These are phyloP conservation scores for Clohesyomyces aquaticus DNA, from an alignment of 495 filamentous ascomycete species.

Conservation along the genomic window DNA sequence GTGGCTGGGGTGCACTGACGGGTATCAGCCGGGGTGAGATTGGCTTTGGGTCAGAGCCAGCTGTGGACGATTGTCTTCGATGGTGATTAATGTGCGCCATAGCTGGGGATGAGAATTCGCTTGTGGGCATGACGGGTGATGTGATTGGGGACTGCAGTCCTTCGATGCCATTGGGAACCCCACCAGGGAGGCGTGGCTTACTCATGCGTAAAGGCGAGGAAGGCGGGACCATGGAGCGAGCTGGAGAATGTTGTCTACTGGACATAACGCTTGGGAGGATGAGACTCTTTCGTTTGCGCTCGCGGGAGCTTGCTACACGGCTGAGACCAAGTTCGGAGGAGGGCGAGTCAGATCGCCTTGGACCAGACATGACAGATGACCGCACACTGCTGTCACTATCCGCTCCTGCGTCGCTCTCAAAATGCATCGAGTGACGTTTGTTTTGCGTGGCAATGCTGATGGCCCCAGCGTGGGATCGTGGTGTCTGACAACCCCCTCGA, in stretches of 20 bases:
- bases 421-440: slow-evolving; percentile 70
- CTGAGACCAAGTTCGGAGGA: slow-evolving; percentile 79
- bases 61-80: slow-evolving; percentile 88
- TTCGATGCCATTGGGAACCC: slow-evolving; percentile 73
- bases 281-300: slow-evolving; percentile 81
- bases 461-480: slow-evolving; percentile 78
- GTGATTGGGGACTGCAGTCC: slow-evolving; percentile 80
- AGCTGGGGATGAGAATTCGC: slow-evolving; percentile 79
- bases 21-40: slow-evolving; percentile 79
- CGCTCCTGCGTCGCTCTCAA: slow-evolving; percentile 76
- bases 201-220: slow-evolving; percentile 85
- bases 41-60: slow-evolving; percentile 72
- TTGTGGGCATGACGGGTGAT: slow-evolving; percentile 80
- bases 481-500: slow-evolving; percentile 79
- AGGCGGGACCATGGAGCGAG: slow-evolving; percentile 65
- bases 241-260: slow-evolving; percentile 84
- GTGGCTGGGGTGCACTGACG: slow-evolving; percentile 70
- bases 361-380: slow-evolving; percentile 72
- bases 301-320: slow-evolving; percentile 68
- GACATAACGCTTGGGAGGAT: slow-evolving; percentile 74
- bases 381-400: slow-evolving; percentile 84
- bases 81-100: slow-evolving; percentile 69
- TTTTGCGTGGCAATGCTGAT: slow-evolving; percentile 65
- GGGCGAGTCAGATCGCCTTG: slow-evolving; percentile 81
- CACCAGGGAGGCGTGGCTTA: slow-evolving; percentile 78